Percentiles rank a stretch among this genome's conserved stretches.
These are phyloP conservation scores for Thymus mandschuricus DNA, from an alignment of 257 asterid genomes.

Conservation along the genomic window DNA sequence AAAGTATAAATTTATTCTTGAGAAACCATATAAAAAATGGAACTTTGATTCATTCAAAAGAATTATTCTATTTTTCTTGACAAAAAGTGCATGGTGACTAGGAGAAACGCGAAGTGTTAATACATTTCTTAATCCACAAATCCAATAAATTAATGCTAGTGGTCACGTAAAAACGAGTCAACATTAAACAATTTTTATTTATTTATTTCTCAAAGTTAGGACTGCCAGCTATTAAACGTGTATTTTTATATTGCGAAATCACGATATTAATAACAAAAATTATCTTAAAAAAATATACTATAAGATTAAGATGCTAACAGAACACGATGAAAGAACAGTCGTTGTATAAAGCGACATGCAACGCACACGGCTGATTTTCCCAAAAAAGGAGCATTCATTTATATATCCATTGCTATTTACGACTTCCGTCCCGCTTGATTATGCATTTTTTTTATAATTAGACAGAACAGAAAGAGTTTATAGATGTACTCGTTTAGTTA, in stretches of 20 bases:
- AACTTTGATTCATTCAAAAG: conserved; percentile 3
- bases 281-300: not conserved
- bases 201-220: conserved; percentile 6
- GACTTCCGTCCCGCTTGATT: too few species aligned
- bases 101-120: not conserved
- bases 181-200: conserved; percentile 3
- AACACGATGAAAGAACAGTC: conserved; percentile 23
- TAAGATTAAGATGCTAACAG: conserved; percentile 32
- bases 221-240: conserved; percentile 31
- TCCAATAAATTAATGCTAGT: conserved; percentile 8
- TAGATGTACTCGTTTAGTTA: too few species aligned
- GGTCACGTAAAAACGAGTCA: conserved; percentile 23
- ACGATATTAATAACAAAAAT: not conserved
- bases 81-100: conserved; percentile 26
- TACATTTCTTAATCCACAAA: conserved; percentile 12
- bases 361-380: conserved; percentile 35
- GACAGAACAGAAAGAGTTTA: too few species aligned
- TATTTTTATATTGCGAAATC: not conserved
- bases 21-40: not conserved
- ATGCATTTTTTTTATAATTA: too few species aligned
- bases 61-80: conserved; percentile 3
- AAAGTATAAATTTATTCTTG: not conserved
- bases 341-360: conserved; percentile 26
- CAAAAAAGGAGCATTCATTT: not conserved
- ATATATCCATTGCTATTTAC: not conserved